phyloP scores from a whole-genome alignment of 139 green algal species.

The Coccomyxa sp. region DNA sequence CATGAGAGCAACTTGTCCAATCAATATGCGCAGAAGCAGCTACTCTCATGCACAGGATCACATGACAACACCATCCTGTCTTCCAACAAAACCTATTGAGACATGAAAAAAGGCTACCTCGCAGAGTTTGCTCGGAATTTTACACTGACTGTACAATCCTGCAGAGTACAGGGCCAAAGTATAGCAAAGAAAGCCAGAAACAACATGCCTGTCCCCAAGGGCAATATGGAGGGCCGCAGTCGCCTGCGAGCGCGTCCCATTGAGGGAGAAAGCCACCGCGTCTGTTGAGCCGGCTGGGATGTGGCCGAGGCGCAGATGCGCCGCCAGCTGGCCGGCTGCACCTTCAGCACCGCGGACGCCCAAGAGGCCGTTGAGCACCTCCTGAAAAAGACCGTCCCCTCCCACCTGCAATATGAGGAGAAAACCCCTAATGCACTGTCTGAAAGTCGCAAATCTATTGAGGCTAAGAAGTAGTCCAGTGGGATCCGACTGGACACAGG shows the following conservation, averaged over 20 bases:
- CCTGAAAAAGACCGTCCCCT: constrained; percentile 86
- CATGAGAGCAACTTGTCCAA: background rate
- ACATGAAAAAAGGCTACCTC: background rate
- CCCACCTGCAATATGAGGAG: constrained; percentile 34
- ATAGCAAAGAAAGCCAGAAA: background rate
- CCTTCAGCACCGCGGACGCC: constrained; percentile 20
- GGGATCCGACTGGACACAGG: no score
- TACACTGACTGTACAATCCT: background rate
- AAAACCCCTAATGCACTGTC: no score
- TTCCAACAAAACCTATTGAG: background rate
- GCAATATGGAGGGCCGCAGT: constrained; percentile 79
- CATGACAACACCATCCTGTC: background rate
- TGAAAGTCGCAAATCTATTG: no score
- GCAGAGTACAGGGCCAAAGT: background rate
- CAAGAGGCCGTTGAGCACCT: constrained; percentile 79
- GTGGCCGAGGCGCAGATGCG: constrained; percentile 63
- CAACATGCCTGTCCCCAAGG: constrained; percentile 65
- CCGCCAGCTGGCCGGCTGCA: constrained; percentile 2
- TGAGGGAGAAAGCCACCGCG: constrained; percentile 75
- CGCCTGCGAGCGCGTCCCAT: constrained; percentile 62
- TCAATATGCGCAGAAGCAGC: background rate
- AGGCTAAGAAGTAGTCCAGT: no score
- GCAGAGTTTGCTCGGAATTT: background rate
- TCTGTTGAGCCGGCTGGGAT: constrained; percentile 82
- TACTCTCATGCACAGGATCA: background rate